Evolutionary conservation across 768 basidiomycete genomes (phyloP), one percentile per base, ranked within the genome.

Genomic region (Cystofilobasidium ferigula): DNA sequence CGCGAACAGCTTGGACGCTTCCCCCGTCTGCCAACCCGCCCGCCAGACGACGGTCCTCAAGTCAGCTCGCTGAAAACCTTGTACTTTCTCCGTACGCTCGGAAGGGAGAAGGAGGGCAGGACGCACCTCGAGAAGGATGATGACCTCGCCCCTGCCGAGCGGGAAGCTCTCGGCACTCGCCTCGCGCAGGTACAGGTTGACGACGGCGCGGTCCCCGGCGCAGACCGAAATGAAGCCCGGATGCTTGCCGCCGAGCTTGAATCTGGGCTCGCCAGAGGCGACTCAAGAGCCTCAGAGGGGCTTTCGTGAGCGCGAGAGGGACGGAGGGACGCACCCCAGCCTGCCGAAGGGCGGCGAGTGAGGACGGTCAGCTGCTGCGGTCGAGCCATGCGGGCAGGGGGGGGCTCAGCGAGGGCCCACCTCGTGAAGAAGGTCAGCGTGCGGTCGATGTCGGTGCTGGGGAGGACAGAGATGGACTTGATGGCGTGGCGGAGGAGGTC

Each of bases 101-200:
- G n/a, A n/a, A 45, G 14, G 14, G 32, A 26, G 0, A 2, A 51
- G 45, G 20, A 18, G 47, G 16, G n/a, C 22, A 13, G 5, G 26
- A 26, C 61, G 18, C 47, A 62, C 61, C 61, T 62, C 61, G 28
- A 35, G 28, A 4, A 62, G 47, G 26, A 62, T 20, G 61, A 62
- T 62, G 34, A 48, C 45, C 61, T 62, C 61, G 10, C 61, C 61
- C 22, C 22, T 34, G 34, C 47, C 42, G 22, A 62, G 24, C 10
- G 34, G 22, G 30, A 54, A 54, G 30, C 16, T 8, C 4, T 10
- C 8, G 7, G 28, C 26, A 30, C 30, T 28, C 20, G 22, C 18
- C n/a, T 62, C 61, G n/a, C 61, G 28, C 45, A 36, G 34, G 47
- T 62, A 62, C 22, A 62, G 45, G 26, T 62, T 62, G 42, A 43